phyloP scores from a whole-genome alignment of 192 early-diverging fungal species.

The Coemansia sp. region DNA sequence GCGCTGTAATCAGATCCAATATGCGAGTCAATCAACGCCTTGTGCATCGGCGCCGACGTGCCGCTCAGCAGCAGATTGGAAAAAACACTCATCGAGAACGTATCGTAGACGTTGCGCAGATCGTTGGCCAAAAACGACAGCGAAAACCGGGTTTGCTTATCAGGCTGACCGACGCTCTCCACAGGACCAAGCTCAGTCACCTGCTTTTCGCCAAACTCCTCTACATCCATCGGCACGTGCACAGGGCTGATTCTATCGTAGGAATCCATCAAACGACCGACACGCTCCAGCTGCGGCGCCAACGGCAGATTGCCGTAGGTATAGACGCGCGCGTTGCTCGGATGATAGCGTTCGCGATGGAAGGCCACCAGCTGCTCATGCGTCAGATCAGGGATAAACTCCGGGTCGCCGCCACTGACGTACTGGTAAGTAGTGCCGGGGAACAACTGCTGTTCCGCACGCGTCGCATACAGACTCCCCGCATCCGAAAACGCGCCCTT shows the following conservation, averaged over 20 bases:
- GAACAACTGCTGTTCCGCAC: slow-evolving; percentile 81
- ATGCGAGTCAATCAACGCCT: slow-evolving; percentile 87
- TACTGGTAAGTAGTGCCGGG: slow-evolving; percentile 79
- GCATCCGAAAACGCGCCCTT: slow-evolving; percentile 88
- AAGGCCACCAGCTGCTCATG: slow-evolving; percentile 80
- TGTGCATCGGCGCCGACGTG: slow-evolving; percentile 89
- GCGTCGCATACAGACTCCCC: slow-evolving; percentile 73
- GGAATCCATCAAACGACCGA: slow-evolving; percentile 64
- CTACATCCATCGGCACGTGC: slow-evolving; percentile 58
- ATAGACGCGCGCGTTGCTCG: slow-evolving; percentile 88
- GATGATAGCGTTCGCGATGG: slow-evolving; percentile 87
- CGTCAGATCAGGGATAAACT: slow-evolving; percentile 82
- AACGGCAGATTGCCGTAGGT: slow-evolving; percentile 87
- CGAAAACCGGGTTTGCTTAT: slow-evolving; percentile 80
- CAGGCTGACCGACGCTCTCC: slow-evolving; percentile 54
- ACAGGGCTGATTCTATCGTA: slow-evolving; percentile 58
- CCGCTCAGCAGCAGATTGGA: slow-evolving; percentile 84
- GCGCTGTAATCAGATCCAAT: slow-evolving; percentile 88
- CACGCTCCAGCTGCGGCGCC: slow-evolving; percentile 69
- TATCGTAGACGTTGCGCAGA: slow-evolving; percentile 76
- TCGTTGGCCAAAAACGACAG: slow-evolving; percentile 76
- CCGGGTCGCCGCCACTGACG: slow-evolving; percentile 90
- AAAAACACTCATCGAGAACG: slow-evolving; percentile 80
- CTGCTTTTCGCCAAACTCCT: slow-evolving; percentile 44
- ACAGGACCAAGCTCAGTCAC: slow-evolving; percentile 52